Percentiles rank a stretch among this genome's conserved stretches.
Evolutionary conservation across 2,329 filamentous ascomycete genomes (phyloP).

Genomic region (Diplodia corticola): DNA sequence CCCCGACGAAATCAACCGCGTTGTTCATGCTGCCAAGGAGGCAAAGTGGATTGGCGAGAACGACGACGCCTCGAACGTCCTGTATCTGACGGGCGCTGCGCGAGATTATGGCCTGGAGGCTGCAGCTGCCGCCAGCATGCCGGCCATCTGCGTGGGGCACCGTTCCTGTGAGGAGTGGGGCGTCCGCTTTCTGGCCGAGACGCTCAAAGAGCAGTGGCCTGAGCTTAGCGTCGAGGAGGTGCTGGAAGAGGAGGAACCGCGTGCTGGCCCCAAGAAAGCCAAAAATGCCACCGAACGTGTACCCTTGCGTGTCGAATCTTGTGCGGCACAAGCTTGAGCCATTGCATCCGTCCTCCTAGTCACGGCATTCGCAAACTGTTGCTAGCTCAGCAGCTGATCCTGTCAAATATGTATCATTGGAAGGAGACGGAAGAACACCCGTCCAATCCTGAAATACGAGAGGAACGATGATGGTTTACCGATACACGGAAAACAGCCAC

Average conservation of each 20-base stretch:
- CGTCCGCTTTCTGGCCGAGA: slow-evolving; percentile 36
- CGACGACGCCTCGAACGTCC: slow-evolving; percentile 32
- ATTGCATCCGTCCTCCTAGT: not conserved
- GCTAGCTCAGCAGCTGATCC: not conserved
- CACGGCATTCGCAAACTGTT: not conserved
- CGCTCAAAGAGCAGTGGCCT: slow-evolving; percentile 35
- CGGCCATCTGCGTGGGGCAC: slow-evolving; percentile 43
- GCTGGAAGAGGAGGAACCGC: slow-evolving; percentile 36
- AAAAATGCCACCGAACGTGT: not conserved
- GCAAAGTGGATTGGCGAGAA: slow-evolving; percentile 30
- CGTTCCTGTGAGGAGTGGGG: slow-evolving; percentile 43
- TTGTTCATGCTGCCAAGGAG: slow-evolving; percentile 33
- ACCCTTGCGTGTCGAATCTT: not conserved
- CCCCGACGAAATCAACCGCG: slow-evolving; percentile 38
- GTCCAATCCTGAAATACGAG: not conserved
- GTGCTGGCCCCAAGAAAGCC: not conserved
- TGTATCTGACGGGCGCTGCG: slow-evolving; percentile 44
- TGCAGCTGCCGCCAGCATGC: slow-evolving; percentile 36
- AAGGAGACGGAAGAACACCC: not conserved
- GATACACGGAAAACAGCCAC: slow-evolving; percentile 3
- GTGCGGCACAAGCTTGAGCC: slow-evolving; percentile 35
- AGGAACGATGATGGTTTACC: slow-evolving; percentile 4
- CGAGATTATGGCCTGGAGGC: slow-evolving; percentile 36
- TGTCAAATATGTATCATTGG: slow-evolving; percentile 20
- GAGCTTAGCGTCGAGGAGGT: slow-evolving; percentile 36